Base-by-base conservation (phyloP, 2,329 filamentous ascomycete genomes). In the Aspergillus sp. region DNA sequence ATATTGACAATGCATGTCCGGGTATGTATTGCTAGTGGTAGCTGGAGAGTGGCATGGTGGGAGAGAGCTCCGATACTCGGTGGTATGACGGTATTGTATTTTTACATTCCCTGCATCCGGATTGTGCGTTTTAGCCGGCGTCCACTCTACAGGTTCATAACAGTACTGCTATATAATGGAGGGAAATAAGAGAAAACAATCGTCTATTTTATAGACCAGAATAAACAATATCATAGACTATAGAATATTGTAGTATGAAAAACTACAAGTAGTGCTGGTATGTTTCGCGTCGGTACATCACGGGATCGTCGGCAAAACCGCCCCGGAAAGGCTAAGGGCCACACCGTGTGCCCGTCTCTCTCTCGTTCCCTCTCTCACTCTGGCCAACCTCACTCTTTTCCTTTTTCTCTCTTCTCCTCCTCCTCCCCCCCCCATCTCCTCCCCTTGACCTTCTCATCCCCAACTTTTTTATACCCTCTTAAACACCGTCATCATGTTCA, bases 401-500 rank as follows among this genome's bases (percentile, higher is more conserved):
- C 58, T 55, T 55, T 60, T 56, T 56, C 19, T 61, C 60, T 60
- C 57, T 53, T 62, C 54, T 59, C 62, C 15, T 19, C 35, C 58
- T 59, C 57, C 54, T 53, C 61, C 55, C 65, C 55, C 65, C 61
- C 58, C 55, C 62, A 58, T 56, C 60, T 59, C 60, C 60, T 59
- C 61, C 57, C 55, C 57, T 63, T 58, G 61, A 61, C 60, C 54
- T 60, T 60, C 60, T 60, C 56, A 61, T 59, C 63, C 63, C 54
- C 57, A 54, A 61, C 58, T 60, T 58, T 53, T 51, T 53, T 53
- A 52, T 52, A 53, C 57, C 61, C 68, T 68, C 68, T 68, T 68
- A 61, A 64, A 71, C 73, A 74, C 70, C 68, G 60, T 63, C 67
- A 79, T 64, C 70, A 82, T 81, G 79, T 76, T 81, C 72, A 82